phyloP scores from a whole-genome alignment of 495 filamentous ascomycete genomes.

The Trichoderma gamsii region DNA sequence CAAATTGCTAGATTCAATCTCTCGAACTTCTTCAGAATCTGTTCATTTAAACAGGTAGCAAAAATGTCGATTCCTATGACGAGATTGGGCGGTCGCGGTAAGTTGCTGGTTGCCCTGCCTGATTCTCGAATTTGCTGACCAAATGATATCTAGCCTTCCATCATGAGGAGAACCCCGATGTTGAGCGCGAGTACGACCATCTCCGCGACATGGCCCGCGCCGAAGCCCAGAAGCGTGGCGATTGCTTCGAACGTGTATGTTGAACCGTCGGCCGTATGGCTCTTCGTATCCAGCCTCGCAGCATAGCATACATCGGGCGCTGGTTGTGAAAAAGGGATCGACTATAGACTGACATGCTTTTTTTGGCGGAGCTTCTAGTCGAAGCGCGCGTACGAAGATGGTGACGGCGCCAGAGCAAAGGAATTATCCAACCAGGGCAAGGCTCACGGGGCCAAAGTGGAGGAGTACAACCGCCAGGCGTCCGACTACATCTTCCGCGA shows the following conservation, averaged over 20 bases:
- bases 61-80: conserved; percentile 59
- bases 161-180: conserved; percentile 56
- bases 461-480: conserved; percentile 79
- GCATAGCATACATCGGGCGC: conserved; percentile 16
- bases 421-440: conserved; percentile 79
- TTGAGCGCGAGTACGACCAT: conserved; percentile 87
- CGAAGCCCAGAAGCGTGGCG: conserved; percentile 67
- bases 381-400: conserved; percentile 70
- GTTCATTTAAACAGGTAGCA: background rate
- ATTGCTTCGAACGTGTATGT: conserved; percentile 65
- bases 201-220: conserved; percentile 74
- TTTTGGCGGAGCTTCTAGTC: conserved; percentile 41
- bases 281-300: conserved; percentile 2
- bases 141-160: conserved; percentile 62
- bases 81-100: conserved; percentile 56
- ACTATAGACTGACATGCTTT: conserved; percentile 16
- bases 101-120: conserved; percentile 21
- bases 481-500: conserved; percentile 90
- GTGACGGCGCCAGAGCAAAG: conserved; percentile 76
- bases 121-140: background rate
- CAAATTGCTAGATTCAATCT: background rate
- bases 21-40: background rate
- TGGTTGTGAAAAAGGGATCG: background rate
- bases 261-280: background rate
- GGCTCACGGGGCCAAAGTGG: conserved; percentile 67